Conservation (phyloP, 129 eudicot genomes). For the Silybum marianum region DNA sequence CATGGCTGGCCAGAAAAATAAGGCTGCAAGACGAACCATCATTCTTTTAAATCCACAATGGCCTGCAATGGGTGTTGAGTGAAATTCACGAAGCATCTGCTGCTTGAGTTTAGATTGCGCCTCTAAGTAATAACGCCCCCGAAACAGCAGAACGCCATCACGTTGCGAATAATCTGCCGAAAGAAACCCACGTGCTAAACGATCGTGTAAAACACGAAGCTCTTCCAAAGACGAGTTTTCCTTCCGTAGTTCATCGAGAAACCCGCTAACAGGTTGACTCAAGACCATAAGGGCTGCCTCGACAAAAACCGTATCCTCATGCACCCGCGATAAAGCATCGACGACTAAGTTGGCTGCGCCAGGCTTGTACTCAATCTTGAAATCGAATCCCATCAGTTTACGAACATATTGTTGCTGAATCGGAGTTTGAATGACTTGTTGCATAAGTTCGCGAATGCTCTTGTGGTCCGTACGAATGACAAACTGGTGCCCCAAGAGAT, state of each 20-base stretch:
- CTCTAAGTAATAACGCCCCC: too few relatives aligned
- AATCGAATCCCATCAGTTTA: constrained; percentile 8
- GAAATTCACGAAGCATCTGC: too few relatives aligned
- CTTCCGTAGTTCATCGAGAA: background rate
- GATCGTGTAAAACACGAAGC: background rate
- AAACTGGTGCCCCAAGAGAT: background rate
- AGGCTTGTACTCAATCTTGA: background rate
- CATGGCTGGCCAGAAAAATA: too few relatives aligned
- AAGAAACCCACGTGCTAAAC: background rate
- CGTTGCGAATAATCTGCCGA: too few relatives aligned
- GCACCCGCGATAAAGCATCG: background rate
- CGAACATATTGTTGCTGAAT: constrained; percentile 14
- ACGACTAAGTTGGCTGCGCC: background rate
- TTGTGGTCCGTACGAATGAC: background rate
- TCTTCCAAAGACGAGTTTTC: background rate
- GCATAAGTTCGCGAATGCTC: background rate
- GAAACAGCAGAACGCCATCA: too few relatives aligned
- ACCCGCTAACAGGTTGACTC: background rate
- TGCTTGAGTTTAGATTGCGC: too few relatives aligned
- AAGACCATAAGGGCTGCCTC: background rate
- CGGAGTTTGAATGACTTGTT: background rate
- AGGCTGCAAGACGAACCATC: too few relatives aligned
- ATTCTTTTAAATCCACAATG: too few relatives aligned
- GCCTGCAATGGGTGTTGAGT: too few relatives aligned
- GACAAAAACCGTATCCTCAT: background rate